These are phyloP conservation scores for Chaetomium sp. DNA, from an alignment of 2,329 filamentous ascomycete species.

Conservation along the genomic window DNA sequence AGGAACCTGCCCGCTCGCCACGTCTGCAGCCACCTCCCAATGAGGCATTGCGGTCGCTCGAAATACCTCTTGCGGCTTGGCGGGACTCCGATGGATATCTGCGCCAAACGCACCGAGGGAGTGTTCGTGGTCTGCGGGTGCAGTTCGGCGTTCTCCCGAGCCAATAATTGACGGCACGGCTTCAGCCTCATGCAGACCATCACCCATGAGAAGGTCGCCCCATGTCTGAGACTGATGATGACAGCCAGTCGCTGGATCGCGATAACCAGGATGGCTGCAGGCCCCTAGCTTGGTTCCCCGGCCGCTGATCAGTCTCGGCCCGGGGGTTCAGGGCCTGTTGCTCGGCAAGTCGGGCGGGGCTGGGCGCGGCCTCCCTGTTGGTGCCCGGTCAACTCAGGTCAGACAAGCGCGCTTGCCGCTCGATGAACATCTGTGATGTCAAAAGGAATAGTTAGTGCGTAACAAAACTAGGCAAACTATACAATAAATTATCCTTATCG, in stretches of 20 bases:
- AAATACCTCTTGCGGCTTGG: not conserved
- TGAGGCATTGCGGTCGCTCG: slow-evolving; percentile 15
- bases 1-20: slow-evolving; percentile 2
- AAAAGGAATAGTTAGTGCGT: not conserved
- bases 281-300: slow-evolving; percentile 4
- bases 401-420: slow-evolving; percentile 22
- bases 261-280: slow-evolving; percentile 24
- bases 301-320: slow-evolving; percentile 21
- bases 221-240: slow-evolving; percentile 17
- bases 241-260: slow-evolving; percentile 24
- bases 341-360: not conserved
- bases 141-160: not conserved
- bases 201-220: not conserved
- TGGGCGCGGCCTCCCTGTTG: too few species aligned
- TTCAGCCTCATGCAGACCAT: slow-evolving; percentile 29
- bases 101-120: not conserved
- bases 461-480: not conserved
- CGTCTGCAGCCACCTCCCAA: slow-evolving; percentile 22
- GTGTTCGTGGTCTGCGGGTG: not conserved
- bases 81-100: not conserved
- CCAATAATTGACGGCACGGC: slow-evolving; percentile 9
- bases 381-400: not conserved
- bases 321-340: slow-evolving; percentile 9
- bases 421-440: not conserved
- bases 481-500: slow-evolving; percentile 16